Evolutionary conservation across 768 basidiomycete species (phyloP).

Genomic region (Serendipita sp.): DNA sequence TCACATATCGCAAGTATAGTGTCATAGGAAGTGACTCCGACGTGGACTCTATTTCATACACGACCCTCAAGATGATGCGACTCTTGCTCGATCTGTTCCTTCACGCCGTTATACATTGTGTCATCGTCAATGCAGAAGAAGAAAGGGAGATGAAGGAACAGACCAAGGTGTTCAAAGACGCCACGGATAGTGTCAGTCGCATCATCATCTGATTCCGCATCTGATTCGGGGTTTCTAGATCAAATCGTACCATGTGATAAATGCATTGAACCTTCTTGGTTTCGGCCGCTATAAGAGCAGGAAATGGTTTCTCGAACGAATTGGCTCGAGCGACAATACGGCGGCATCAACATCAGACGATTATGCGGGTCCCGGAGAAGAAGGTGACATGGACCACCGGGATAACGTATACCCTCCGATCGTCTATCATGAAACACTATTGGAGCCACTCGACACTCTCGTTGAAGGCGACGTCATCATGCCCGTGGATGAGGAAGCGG

Average conservation of each 20-base stretch:
- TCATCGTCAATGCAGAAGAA: slow-evolving; percentile 40
- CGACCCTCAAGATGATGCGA: slow-evolving; percentile 31
- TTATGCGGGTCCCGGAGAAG: background rate
- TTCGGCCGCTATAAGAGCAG: slow-evolving; percentile 20
- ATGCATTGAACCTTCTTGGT: slow-evolving; percentile 34
- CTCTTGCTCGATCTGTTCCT: slow-evolving; percentile 34
- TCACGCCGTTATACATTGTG: slow-evolving; percentile 31
- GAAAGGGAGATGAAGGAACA: slow-evolving; percentile 40
- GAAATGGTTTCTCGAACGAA: background rate
- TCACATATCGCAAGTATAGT: slow-evolving; percentile 17
- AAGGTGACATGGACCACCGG: background rate
- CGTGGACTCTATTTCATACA: slow-evolving; percentile 28
- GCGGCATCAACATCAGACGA: background rate
- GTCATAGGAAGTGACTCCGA: slow-evolving; percentile 16
- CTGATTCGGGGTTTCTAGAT: slow-evolving; percentile 21
- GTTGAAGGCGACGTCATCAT: background rate
- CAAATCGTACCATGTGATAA: slow-evolving; percentile 26
- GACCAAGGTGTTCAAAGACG: slow-evolving; percentile 40
- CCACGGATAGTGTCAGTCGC: slow-evolving; percentile 18
- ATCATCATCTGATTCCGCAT: no score
- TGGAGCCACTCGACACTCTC: background rate
- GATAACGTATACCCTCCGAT: background rate
- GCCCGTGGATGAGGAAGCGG: background rate
- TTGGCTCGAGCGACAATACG: background rate
- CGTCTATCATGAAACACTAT: background rate